Conservation (phyloP, 2,329 filamentous ascomycete genomes). For the Alternaria sp. region DNA sequence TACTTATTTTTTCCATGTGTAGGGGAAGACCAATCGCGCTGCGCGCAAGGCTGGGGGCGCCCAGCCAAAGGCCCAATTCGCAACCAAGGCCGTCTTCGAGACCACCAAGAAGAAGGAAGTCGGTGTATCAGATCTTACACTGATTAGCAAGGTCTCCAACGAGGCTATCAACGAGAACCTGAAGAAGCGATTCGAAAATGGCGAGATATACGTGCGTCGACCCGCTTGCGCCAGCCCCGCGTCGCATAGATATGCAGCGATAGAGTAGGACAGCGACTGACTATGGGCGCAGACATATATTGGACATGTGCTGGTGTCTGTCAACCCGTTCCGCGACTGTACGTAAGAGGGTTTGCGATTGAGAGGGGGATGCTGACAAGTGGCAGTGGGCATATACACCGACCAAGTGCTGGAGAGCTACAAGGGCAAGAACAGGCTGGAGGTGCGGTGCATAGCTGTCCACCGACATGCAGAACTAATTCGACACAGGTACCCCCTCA, state of each 20-base stretch:
- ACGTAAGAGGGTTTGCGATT: constrained; percentile 47
- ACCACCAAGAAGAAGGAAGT: constrained; percentile 99
- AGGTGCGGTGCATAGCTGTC: constrained; percentile 55
- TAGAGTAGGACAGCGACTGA: constrained; percentile 34
- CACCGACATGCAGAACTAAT: constrained; percentile 26
- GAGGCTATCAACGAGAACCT: constrained; percentile 99
- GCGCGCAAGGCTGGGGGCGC: constrained; percentile 61
- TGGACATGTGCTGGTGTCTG: constrained; percentile 97
- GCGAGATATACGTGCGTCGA: constrained; percentile 83
- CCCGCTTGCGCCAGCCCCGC: constrained; percentile 38
- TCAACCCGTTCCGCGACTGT: constrained; percentile 95
- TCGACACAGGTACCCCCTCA: constrained; percentile 75
- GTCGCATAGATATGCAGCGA: constrained; percentile 22
- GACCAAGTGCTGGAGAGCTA: constrained; percentile 93
- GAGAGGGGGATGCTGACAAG: constrained; percentile 49
- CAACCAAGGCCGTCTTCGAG: constrained; percentile 96
- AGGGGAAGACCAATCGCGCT: constrained; percentile 66
- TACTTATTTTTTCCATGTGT: constrained; percentile 30
- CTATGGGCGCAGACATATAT: constrained; percentile 78
- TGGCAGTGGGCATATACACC: constrained; percentile 89
- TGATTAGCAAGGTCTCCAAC: constrained; percentile 98
- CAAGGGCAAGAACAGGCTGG: constrained; percentile 94
- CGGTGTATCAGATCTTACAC: constrained; percentile 94
- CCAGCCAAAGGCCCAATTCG: constrained; percentile 67
- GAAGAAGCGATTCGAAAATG: constrained; percentile 97